Percentiles rank a stretch among this genome's conserved stretches.
phyloP scores from a whole-genome alignment of 2,329 filamentous ascomycete genomes.

The Coniella lustricola region DNA sequence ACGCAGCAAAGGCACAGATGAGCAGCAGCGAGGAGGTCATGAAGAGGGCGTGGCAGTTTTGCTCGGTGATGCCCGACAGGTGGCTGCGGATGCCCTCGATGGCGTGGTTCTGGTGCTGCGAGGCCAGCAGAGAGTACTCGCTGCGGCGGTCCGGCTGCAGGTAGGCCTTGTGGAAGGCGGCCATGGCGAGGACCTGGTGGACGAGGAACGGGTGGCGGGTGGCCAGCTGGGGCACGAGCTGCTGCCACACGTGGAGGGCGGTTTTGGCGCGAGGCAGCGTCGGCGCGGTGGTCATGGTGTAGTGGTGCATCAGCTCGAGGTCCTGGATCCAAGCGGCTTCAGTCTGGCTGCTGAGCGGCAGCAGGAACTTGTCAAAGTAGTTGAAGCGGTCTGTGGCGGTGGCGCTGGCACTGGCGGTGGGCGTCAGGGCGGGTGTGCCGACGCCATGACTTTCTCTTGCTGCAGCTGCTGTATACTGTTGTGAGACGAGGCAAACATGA shows the following conservation, averaged over 20 bases:
- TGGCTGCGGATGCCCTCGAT: slow-evolving; percentile 24
- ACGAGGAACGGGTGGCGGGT: slow-evolving; percentile 24
- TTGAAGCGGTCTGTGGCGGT: slow-evolving; percentile 5
- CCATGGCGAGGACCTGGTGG: slow-evolving; percentile 26
- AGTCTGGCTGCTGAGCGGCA: slow-evolving; percentile 8
- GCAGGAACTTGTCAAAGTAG: slow-evolving; percentile 14
- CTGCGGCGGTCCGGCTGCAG: slow-evolving; percentile 21
- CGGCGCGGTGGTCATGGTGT: slow-evolving; percentile 18
- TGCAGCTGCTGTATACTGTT: no score
- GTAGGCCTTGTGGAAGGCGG: slow-evolving; percentile 25
- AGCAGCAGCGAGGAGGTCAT: slow-evolving; percentile 25
- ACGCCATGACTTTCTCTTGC: no score
- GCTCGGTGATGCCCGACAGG: slow-evolving; percentile 21
- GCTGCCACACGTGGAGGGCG: slow-evolving; percentile 25
- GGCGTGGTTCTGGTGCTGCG: slow-evolving; percentile 27
- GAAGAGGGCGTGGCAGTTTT: slow-evolving; percentile 29
- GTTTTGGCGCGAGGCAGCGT: slow-evolving; percentile 26
- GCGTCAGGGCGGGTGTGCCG: slow-evolving; percentile 1
- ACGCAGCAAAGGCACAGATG: slow-evolving; percentile 27
- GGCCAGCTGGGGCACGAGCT: slow-evolving; percentile 22
- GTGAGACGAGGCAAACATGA: no score
- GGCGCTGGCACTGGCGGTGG: background rate
- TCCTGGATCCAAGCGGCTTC: slow-evolving; percentile 26
- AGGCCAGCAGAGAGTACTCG: slow-evolving; percentile 22
- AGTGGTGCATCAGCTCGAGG: slow-evolving; percentile 29